phyloP scores from a whole-genome alignment of 2,329 filamentous ascomycete species.

The Chaetomium globosum region DNA sequence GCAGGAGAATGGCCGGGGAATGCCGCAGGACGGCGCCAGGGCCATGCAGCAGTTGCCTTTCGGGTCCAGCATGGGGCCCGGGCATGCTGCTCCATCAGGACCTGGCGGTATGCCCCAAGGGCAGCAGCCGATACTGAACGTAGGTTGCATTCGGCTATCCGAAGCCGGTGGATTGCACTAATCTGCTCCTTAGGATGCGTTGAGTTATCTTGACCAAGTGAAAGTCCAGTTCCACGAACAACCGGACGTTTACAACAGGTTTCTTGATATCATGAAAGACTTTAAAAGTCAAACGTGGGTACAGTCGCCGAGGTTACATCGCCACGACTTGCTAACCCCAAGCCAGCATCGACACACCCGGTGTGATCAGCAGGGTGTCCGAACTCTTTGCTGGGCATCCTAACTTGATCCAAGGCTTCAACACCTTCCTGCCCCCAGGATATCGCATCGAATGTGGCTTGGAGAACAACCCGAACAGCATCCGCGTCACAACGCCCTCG shows the following conservation, averaged over 20 bases:
- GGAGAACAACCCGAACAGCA: slow-evolving; percentile 91
- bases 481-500: slow-evolving; percentile 94
- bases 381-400: slow-evolving; percentile 95
- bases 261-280: slow-evolving; percentile 99
- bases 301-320: neutral
- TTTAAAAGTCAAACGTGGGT: slow-evolving; percentile 95
- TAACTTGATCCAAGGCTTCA: slow-evolving; percentile 94
- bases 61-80: slow-evolving; percentile 47
- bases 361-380: slow-evolving; percentile 94
- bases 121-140: slow-evolving; percentile 81
- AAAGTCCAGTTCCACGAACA: slow-evolving; percentile 98
- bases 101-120: slow-evolving; percentile 69
- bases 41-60: slow-evolving; percentile 67
- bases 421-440: slow-evolving; percentile 92
- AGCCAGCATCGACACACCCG: slow-evolving; percentile 85
- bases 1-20: slow-evolving; percentile 55
- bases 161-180: slow-evolving; percentile 28
- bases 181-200: slow-evolving; percentile 59
- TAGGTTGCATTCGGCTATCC: slow-evolving; percentile 44
- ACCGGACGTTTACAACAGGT: slow-evolving; percentile 94
- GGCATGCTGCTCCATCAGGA: slow-evolving; percentile 44
- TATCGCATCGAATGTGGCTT: slow-evolving; percentile 96
- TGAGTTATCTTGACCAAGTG: slow-evolving; percentile 96
- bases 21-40: slow-evolving; percentile 60
- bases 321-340: slow-evolving; percentile 25